Conservation (phyloP, 1,139 yeast genomes). For the Hansenula lynferdii region DNA sequence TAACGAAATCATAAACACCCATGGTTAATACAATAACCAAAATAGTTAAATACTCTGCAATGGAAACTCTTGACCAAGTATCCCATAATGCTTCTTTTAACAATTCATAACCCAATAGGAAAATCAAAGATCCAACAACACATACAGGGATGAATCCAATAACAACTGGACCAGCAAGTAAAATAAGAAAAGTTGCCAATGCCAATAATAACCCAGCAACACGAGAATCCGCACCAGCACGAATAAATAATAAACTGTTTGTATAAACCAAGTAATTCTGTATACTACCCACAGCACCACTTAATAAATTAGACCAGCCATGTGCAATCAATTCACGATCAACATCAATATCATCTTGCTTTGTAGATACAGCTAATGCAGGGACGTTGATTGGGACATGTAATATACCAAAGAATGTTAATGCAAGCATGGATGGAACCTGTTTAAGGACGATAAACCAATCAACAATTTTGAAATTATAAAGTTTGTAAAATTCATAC, state of each 20-base stretch:
- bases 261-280: slow-evolving; percentile 95
- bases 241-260: slow-evolving; percentile 82
- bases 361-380: slow-evolving; percentile 87
- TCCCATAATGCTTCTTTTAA: slow-evolving; percentile 83
- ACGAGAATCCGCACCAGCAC: slow-evolving; percentile 92
- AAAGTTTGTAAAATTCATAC: slow-evolving; percentile 78
- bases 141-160: slow-evolving; percentile 93
- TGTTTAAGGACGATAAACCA: slow-evolving; percentile 68
- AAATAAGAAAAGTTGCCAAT: slow-evolving; percentile 68
- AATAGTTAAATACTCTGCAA: slow-evolving; percentile 80
- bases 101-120: slow-evolving; percentile 84
- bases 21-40: slow-evolving; percentile 80
- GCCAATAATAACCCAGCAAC: slow-evolving; percentile 87
- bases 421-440: slow-evolving; percentile 89
- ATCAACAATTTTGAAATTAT: slow-evolving; percentile 64
- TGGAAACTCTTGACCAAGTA: slow-evolving; percentile 70
- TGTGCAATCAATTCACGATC: slow-evolving; percentile 93
- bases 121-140: slow-evolving; percentile 91
- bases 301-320: slow-evolving; percentile 84
- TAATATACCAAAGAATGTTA: slow-evolving; percentile 90
- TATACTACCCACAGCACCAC: slow-evolving; percentile 82
- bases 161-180: slow-evolving; percentile 88
- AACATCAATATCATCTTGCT: slow-evolving; percentile 78
- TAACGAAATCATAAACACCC: slow-evolving; percentile 95
- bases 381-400: slow-evolving; percentile 98